These are phyloP conservation scores for Thielaviopsis populi DNA, from an alignment of 2,329 filamentous ascomycete species.

Conservation along the genomic window DNA sequence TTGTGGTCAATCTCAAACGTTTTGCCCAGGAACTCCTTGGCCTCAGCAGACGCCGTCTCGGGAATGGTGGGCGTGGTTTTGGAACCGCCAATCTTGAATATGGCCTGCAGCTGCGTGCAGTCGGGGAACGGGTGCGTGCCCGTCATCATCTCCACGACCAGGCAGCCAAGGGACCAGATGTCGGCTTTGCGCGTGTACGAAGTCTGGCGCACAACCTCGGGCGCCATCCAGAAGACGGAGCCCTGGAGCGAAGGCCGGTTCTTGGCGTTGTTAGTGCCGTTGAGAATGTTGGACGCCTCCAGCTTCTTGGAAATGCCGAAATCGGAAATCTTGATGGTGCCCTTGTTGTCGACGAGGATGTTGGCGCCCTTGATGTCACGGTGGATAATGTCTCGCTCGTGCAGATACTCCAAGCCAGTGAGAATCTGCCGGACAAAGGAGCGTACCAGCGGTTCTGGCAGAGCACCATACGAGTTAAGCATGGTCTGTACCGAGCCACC, in stretches of 20 bases:
- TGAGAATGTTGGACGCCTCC: conserved; percentile 74
- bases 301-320: conserved; percentile 98
- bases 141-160: conserved; percentile 99
- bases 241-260: conserved; percentile 74
- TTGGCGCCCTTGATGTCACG: conserved; percentile 98
- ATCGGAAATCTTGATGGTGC: conserved; percentile 97
- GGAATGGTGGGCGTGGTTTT: conserved; percentile 80
- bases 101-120: conserved; percentile 91
- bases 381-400: conserved; percentile 91
- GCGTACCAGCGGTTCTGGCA: conserved; percentile 82
- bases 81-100: conserved; percentile 91
- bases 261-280: conserved; percentile 50
- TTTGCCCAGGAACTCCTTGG: conserved; percentile 64
- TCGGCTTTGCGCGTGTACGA: conserved; percentile 97
- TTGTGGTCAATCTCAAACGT: conserved; percentile 96
- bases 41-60: conserved; percentile 70
- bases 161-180: conserved; percentile 92
- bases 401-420: conserved; percentile 80
- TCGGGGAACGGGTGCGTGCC: conserved; percentile 92
- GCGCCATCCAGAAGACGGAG: conserved; percentile 99
- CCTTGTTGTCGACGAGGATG: conserved; percentile 97
- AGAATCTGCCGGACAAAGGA: conserved; percentile 96
- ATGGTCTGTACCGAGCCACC: conserved; percentile 96
- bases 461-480: conserved; percentile 94
- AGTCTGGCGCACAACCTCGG: conserved; percentile 94